phyloP scores from a whole-genome alignment of 306 rosid species.

The Cyamopsis tetragonoloba region DNA sequence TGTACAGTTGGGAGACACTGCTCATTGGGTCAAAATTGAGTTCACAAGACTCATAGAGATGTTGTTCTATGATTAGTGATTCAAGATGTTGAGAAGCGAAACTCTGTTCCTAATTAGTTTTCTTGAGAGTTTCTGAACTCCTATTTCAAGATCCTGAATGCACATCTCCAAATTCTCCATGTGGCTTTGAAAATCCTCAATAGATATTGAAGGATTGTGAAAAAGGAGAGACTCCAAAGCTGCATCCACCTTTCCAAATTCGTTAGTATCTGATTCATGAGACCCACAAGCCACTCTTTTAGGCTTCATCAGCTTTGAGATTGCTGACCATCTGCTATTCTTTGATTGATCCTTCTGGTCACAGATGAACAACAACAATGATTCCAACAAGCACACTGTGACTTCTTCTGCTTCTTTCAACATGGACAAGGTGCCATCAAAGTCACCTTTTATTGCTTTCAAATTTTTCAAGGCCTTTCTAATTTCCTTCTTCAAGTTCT shows the following conservation, averaged over 20 bases:
- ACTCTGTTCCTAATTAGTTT: slow-evolving; percentile 15
- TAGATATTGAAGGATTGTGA: background rate
- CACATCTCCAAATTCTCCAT: slow-evolving; percentile 17
- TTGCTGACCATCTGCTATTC: slow-evolving; percentile 1
- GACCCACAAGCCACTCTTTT: slow-evolving; percentile 24
- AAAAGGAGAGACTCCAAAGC: slow-evolving; percentile 22
- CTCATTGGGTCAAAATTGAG: background rate
- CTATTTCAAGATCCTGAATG: slow-evolving; percentile 28
- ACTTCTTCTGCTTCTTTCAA: slow-evolving; percentile 16
- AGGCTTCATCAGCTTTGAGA: slow-evolving; percentile 24
- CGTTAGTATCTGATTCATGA: background rate
- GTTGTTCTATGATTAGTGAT: background rate
- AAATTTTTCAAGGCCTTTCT: background rate
- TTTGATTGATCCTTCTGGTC: slow-evolving; percentile 20
- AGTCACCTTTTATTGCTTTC: background rate
- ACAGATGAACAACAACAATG: slow-evolving; percentile 11
- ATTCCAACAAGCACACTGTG: slow-evolving; percentile 14
- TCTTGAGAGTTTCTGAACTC: slow-evolving; percentile 3
- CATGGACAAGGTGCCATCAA: background rate
- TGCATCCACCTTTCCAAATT: slow-evolving; percentile 18
- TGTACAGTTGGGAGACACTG: slow-evolving; percentile 6
- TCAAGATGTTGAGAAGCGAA: slow-evolving; percentile 30
- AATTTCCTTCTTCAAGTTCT: slow-evolving; percentile 7
- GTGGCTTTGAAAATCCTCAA: background rate
- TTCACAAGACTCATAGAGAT: background rate